Conservation (phyloP, 148 eudicot species). For the Cornus suecica region DNA sequence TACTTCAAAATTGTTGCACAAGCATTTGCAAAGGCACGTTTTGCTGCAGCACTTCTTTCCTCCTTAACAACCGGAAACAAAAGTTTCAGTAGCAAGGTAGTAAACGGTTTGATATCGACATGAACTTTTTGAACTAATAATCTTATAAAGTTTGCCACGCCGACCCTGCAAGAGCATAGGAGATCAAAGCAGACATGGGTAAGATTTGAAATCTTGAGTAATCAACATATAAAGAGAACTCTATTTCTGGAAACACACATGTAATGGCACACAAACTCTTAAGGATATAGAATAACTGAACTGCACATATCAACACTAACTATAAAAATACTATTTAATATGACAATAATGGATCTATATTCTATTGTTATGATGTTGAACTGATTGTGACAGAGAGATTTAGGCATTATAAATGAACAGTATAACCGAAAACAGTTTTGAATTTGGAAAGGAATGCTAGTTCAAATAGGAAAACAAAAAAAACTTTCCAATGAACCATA, state of each 20-base stretch:
- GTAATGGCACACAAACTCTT: not conserved
- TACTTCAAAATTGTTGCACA: conserved; percentile 80
- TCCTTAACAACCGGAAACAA: conserved; percentile 72
- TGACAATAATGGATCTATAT: too few species aligned
- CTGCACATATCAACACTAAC: too few species aligned
- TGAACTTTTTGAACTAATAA: conserved; percentile 87
- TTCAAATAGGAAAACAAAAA: too few species aligned
- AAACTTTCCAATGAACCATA: too few species aligned
- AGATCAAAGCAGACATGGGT: conserved; percentile 4
- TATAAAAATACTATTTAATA: too few species aligned
- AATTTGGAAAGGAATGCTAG: too few species aligned
- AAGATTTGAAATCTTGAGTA: not conserved
- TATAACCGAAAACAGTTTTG: too few species aligned
- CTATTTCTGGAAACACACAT: not conserved
- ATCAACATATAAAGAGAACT: not conserved
- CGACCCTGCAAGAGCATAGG: conserved; percentile 61
- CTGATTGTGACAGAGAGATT: too few species aligned
- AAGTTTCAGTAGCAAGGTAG: conserved; percentile 63
- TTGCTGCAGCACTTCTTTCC: conserved; percentile 79
- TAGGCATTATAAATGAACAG: too few species aligned
- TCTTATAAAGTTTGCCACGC: conserved; percentile 86
- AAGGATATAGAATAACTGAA: too few species aligned
- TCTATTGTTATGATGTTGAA: too few species aligned
- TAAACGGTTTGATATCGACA: conserved; percentile 69
- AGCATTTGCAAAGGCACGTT: conserved; percentile 93